Conservation (phyloP, 352 stramenopile genomes). For the Globisporangium solare region DNA sequence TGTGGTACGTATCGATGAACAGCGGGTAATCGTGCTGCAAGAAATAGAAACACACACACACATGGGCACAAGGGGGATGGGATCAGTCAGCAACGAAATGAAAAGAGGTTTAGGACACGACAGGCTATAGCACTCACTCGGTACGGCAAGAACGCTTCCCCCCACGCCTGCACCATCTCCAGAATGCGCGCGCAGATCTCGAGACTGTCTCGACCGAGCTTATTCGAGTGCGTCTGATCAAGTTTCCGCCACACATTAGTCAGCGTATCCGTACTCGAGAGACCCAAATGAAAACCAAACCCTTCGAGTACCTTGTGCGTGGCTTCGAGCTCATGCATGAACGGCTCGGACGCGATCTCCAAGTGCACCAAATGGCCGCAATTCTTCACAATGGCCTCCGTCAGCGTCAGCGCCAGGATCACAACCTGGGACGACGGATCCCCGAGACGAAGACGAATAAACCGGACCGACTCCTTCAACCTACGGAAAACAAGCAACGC, state of each 20-base stretch:
- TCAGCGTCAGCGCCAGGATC: constrained; percentile 58
- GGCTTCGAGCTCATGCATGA: constrained; percentile 69
- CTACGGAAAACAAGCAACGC: constrained; percentile 17
- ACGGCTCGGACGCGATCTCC: constrained; percentile 60
- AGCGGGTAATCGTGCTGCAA: constrained; percentile 63
- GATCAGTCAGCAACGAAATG: neutral
- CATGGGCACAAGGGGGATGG: no score
- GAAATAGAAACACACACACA: no score
- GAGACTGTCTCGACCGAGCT: constrained; percentile 65
- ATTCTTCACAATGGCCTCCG: constrained; percentile 76
- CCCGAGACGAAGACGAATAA: constrained; percentile 56
- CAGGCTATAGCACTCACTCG: constrained; percentile 19
- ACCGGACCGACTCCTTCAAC: constrained; percentile 71
- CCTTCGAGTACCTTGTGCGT: constrained; percentile 52
- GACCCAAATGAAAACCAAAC: no score
- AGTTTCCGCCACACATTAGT: neutral
- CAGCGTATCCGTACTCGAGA: no score
- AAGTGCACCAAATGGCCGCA: constrained; percentile 62
- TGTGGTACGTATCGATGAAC: constrained; percentile 83
- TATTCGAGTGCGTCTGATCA: constrained; percentile 45
- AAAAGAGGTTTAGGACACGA: neutral
- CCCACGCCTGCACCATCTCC: constrained; percentile 77
- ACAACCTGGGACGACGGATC: constrained; percentile 62
- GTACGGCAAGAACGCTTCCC: constrained; percentile 73
- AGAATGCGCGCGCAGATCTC: constrained; percentile 64